Evolutionary conservation across 331 rosid species (phyloP).

Genomic region (Rosa hybrid): DNA sequence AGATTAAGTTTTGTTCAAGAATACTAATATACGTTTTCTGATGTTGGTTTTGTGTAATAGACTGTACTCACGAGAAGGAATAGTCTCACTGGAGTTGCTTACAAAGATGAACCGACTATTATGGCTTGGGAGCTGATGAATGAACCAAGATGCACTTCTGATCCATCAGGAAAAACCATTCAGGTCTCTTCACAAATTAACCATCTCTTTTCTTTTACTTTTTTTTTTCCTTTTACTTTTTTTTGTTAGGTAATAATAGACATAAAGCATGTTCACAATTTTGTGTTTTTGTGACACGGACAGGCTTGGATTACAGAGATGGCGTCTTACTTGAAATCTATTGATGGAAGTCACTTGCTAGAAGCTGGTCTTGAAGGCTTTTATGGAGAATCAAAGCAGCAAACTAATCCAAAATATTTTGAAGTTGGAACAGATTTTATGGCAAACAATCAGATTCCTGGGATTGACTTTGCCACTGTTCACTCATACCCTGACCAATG

Average conservation of each 20-base stretch:
- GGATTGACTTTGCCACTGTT: slow-evolving; percentile 76
- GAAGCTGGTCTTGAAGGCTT: slow-evolving; percentile 91
- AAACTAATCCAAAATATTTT: slow-evolving; percentile 50
- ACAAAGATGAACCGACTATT: slow-evolving; percentile 84
- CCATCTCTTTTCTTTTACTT: background rate
- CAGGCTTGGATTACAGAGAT: slow-evolving; percentile 92
- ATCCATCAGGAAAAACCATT: slow-evolving; percentile 65
- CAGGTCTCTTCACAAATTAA: slow-evolving; percentile 50
- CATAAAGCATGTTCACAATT: background rate
- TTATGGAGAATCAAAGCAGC: slow-evolving; percentile 59
- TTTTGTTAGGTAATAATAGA: background rate
- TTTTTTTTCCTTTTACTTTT: background rate
- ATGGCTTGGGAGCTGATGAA: slow-evolving; percentile 99
- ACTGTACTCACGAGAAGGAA: slow-evolving; percentile 75
- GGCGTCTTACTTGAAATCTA: slow-evolving; percentile 82
- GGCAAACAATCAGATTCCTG: slow-evolving; percentile 79
- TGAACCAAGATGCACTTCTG: slow-evolving; percentile 74
- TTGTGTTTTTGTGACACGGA: background rate
- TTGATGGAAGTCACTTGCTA: slow-evolving; percentile 81
- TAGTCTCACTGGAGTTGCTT: slow-evolving; percentile 64
- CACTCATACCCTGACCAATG: slow-evolving; percentile 91
- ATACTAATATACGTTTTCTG: background rate
- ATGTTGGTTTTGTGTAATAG: slow-evolving; percentile 29
- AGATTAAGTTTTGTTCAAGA: background rate
- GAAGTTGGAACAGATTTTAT: slow-evolving; percentile 85